phyloP scores from a whole-genome alignment of 2,329 filamentous ascomycete species.

The Phialophora verrucosa region DNA sequence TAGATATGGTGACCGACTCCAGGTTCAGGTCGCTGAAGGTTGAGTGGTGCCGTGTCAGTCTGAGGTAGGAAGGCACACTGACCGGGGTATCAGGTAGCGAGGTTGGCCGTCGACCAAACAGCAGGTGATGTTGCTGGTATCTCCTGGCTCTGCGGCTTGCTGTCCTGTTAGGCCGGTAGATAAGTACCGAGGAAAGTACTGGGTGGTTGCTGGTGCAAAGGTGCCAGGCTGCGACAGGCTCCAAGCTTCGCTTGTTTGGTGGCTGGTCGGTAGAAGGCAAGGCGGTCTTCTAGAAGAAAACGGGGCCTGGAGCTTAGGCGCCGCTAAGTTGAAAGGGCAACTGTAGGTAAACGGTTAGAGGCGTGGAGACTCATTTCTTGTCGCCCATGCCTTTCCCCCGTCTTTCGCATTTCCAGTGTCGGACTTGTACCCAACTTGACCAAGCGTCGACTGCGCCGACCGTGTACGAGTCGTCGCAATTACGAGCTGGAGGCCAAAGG shows the following conservation, averaged over 20 bases:
- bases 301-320: conserved; percentile 14
- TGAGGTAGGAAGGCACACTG: conserved; percentile 8
- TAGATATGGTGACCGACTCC: conserved; percentile 6
- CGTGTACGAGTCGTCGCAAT: neutral
- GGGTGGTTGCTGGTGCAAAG: neutral
- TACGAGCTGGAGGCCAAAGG: neutral
- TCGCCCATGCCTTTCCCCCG: conserved; percentile 18
- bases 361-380: conserved; percentile 5
- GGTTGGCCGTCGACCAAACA: neutral
- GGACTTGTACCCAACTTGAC: neutral
- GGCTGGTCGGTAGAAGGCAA: conserved; percentile 29
- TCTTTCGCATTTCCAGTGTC: conserved; percentile 9
- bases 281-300: conserved; percentile 34
- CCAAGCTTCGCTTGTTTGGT: conserved; percentile 14
- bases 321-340: conserved; percentile 10
- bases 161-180: neutral
- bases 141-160: neutral
- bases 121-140: neutral
- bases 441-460: neutral
- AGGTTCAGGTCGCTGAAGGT: neutral
- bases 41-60: neutral
- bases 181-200: conserved; percentile 3
- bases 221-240: too few species aligned
- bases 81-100: conserved; percentile 4
- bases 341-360: conserved; percentile 15